phyloP scores from a whole-genome alignment of 176 grass and related monocot genomes.

The Urochloa ruziziensis region DNA sequence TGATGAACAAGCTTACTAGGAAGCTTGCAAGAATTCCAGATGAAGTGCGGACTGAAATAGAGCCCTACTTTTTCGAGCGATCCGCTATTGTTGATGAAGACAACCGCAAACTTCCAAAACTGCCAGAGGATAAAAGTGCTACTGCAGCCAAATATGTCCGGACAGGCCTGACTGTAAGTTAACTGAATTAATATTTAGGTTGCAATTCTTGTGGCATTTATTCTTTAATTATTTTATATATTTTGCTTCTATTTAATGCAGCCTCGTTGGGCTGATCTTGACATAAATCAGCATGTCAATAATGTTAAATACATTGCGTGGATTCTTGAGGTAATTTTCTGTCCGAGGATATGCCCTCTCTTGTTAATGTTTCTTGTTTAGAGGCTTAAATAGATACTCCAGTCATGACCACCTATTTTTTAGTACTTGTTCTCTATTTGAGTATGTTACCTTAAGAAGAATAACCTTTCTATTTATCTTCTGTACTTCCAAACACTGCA shows the following conservation, averaged over 20 bases:
- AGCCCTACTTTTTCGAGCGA: constrained; percentile 67
- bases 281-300: constrained; percentile 86
- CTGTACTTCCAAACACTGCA: neutral
- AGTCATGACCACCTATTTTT: neutral
- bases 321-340: constrained; percentile 70
- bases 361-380: neutral
- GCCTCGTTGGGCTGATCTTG: constrained; percentile 72
- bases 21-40: constrained; percentile 88
- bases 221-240: constrained; percentile 7
- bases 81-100: constrained; percentile 76
- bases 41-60: constrained; percentile 89
- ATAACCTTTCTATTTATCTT: neutral
- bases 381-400: neutral
- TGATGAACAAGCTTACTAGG: constrained; percentile 95
- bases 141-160: constrained; percentile 65
- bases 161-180: constrained; percentile 83
- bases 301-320: constrained; percentile 90
- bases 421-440: neutral
- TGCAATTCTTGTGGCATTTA: neutral
- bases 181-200: neutral
- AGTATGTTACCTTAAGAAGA: neutral
- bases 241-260: constrained; percentile 34
- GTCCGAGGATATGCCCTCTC: constrained; percentile 3
- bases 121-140: constrained; percentile 44
- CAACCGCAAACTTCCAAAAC: constrained; percentile 73